Percentiles rank a stretch among this genome's conserved stretches.
Conservation (phyloP, 2,329 filamentous ascomycete genomes). For the Diatrype stigma region DNA sequence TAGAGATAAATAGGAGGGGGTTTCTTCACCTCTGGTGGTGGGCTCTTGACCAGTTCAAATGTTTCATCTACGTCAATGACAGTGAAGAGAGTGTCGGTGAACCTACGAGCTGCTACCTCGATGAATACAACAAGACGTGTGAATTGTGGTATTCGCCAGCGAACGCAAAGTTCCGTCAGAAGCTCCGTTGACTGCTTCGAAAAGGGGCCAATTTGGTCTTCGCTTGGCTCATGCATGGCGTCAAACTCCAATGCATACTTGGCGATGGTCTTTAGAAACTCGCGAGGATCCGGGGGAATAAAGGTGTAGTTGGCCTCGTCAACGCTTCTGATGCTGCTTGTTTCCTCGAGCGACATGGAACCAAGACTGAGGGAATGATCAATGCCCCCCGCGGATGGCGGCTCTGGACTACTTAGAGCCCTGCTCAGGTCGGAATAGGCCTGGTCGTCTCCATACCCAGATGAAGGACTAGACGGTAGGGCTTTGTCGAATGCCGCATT, state of each 20-base stretch:
- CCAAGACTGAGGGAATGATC: slow-evolving; percentile 68
- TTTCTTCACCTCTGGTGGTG: slow-evolving; percentile 63
- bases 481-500: slow-evolving; percentile 43
- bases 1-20: slow-evolving; percentile 51
- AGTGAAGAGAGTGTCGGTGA: slow-evolving; percentile 74
- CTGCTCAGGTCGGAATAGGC: slow-evolving; percentile 50
- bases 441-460: slow-evolving; percentile 46
- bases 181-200: slow-evolving; percentile 79
- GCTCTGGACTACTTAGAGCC: slow-evolving; percentile 44
- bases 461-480: slow-evolving; percentile 52
- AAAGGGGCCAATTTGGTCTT: slow-evolving; percentile 48
- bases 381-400: slow-evolving; percentile 37
- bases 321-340: slow-evolving; percentile 46
- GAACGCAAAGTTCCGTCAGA: slow-evolving; percentile 75
- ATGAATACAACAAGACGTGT: slow-evolving; percentile 76
- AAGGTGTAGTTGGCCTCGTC: slow-evolving; percentile 76
- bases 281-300: slow-evolving; percentile 78
- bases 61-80: slow-evolving; percentile 78
- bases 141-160: slow-evolving; percentile 85
- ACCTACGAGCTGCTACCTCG: slow-evolving; percentile 82
- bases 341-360: slow-evolving; percentile 58
- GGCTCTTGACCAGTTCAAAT: slow-evolving; percentile 77
- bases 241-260: slow-evolving; percentile 69
- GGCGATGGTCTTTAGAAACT: slow-evolving; percentile 78
- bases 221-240: slow-evolving; percentile 50